Evolutionary conservation across 2,329 filamentous ascomycete species (phyloP).

Genomic region (Fusarium subglutinans): DNA sequence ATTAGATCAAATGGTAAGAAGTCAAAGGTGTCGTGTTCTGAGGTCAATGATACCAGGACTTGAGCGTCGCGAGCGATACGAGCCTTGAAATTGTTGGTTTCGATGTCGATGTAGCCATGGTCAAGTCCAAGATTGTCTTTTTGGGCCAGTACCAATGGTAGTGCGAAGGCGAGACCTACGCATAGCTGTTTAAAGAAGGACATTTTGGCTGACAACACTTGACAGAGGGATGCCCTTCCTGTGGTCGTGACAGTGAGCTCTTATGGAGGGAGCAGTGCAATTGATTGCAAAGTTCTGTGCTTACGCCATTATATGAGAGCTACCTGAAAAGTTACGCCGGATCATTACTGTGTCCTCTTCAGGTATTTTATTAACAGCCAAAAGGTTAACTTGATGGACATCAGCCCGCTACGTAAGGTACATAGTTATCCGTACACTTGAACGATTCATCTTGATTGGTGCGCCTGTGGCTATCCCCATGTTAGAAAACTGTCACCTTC

Average conservation of each 20-base stretch:
- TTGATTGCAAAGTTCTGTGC: not conserved
- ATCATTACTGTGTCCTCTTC: not conserved
- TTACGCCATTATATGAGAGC: not conserved
- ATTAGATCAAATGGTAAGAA: constrained; percentile 65
- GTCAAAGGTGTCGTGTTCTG: constrained; percentile 56
- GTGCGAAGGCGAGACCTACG: not conserved
- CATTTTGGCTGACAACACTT: not conserved
- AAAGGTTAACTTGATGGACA: not conserved
- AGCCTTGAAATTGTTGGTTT: constrained; percentile 53
- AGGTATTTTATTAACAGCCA: not conserved
- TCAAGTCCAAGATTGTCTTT: constrained; percentile 48
- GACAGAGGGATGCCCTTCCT: too few species aligned
- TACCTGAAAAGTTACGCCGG: not conserved
- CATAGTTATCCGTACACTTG: not conserved
- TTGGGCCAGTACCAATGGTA: not conserved
- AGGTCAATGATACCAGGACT: constrained; percentile 58
- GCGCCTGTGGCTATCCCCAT: not conserved
- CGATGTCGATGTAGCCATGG: constrained; percentile 52
- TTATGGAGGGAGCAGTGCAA: not conserved
- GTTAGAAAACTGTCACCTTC: not conserved
- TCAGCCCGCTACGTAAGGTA: not conserved
- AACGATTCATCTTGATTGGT: not conserved
- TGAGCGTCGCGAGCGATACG: constrained; percentile 56
- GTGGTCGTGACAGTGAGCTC: not conserved
- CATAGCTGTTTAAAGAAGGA: not conserved